A percentile compares a stretch with the other conserved stretches of the same genome.
phyloP scores from a whole-genome alignment of 257 asterid genomes.

The Penstemon newberryi region DNA sequence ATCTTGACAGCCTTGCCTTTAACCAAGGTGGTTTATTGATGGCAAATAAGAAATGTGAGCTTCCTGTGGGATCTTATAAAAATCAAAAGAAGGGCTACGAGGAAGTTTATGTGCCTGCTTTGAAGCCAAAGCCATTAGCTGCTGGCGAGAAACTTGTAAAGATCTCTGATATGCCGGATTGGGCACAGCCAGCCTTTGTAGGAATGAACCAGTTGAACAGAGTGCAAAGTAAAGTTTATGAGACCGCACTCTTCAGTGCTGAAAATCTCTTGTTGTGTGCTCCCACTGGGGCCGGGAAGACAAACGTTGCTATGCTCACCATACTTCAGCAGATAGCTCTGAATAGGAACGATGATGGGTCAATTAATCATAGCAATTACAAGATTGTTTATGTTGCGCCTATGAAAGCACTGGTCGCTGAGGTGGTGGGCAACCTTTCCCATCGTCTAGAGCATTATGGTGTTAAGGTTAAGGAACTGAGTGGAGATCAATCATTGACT shows the following conservation, averaged over 20 bases:
- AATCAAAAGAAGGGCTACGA: slow-evolving; percentile 58
- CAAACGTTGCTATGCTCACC: slow-evolving; percentile 70
- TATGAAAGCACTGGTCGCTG: slow-evolving; percentile 70
- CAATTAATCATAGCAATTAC: slow-evolving; percentile 46
- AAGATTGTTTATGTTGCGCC: slow-evolving; percentile 68
- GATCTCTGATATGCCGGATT: slow-evolving; percentile 51
- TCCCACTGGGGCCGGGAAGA: slow-evolving; percentile 69
- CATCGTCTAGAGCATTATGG: slow-evolving; percentile 57
- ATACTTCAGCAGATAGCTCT: slow-evolving; percentile 57
- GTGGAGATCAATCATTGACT: slow-evolving; percentile 63
- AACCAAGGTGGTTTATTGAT: slow-evolving; percentile 60
- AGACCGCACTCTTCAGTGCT: slow-evolving; percentile 50
- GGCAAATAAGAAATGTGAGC: slow-evolving; percentile 61
- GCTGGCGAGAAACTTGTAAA: slow-evolving; percentile 43
- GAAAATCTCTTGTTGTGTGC: slow-evolving; percentile 58
- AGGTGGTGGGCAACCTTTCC: slow-evolving; percentile 66
- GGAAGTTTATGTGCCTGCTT: slow-evolving; percentile 67
- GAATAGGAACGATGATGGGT: slow-evolving; percentile 50
- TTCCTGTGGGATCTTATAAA: slow-evolving; percentile 55
- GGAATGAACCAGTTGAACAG: slow-evolving; percentile 59
- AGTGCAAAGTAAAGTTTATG: slow-evolving; percentile 63
- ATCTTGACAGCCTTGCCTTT: slow-evolving; percentile 53
- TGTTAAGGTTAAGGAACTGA: slow-evolving; percentile 54
- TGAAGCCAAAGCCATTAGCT: slow-evolving; percentile 52
- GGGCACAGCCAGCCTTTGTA: slow-evolving; percentile 64